Base-by-base conservation (phyloP, 2,329 filamentous ascomycete genomes). In the Zasmidium angulare region DNA sequence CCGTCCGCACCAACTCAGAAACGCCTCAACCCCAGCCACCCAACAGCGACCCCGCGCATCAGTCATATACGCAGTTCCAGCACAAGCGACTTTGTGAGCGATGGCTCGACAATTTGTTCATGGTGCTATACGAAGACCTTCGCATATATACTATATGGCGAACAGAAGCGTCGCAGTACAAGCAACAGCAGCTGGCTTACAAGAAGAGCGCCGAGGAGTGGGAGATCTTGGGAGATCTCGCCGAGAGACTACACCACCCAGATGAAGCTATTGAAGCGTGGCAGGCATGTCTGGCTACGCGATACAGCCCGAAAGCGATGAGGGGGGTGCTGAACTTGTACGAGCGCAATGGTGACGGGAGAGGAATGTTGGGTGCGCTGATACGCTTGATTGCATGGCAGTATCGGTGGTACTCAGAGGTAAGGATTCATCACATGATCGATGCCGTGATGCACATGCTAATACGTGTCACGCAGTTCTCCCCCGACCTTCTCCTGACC, bases 71-170 rank as follows among this genome's bases (percentile, higher is more conserved):
- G 6, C 90, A 93, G 68, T 91, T 99, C 72, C 95, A 96, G 74
- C 96, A 97, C 76, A 99, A 99, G 79, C 89, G 95, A 0, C 85
- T 99, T 1, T 99, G 95, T 71, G 95, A 99, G 77, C 87, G 95
- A 67, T 99, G 95, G 95, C 84, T 99, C 1, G 95, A 99, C 76
- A 98, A 96, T 70, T 83, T 99, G 21, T 99, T 99, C 79, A 99
- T 99, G 95, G 95, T 98, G 0, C 83, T 99, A 2, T 99, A 99
- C 74, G 95, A 99, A 75, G 95, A 99, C 71, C 84, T 99, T 19
- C 90, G 95, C 52, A 93, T 99, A 49, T 99, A 99, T 80, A 99
- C 95, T 12, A 99, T 99, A 75, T 99, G 95, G 95, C 89, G 95
- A 58, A 98, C 95, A 0, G 95, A 99, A 75, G 95, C 98, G 86